phyloP scores from a whole-genome alignment of 2,329 filamentous ascomycete species.

The Chaetomium olivaceum region DNA sequence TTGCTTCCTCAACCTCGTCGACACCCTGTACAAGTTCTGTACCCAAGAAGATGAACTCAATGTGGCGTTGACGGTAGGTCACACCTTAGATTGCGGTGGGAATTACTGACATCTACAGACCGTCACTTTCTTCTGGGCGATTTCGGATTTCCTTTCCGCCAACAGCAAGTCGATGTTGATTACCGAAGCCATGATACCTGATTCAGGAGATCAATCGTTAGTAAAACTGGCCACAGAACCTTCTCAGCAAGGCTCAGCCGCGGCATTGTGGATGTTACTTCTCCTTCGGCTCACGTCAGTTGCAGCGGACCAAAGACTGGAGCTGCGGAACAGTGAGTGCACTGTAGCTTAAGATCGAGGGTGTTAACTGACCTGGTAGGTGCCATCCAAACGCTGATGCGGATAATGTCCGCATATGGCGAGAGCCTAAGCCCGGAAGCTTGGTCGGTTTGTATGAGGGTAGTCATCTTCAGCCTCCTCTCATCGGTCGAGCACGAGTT shows the following conservation, averaged over 20 bases:
- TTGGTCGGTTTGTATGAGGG: slow-evolving; percentile 81
- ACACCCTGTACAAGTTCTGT: slow-evolving; percentile 86
- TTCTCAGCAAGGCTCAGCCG: slow-evolving; percentile 61
- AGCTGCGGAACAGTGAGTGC: slow-evolving; percentile 70
- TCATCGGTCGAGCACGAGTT: slow-evolving; percentile 66
- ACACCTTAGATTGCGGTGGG: neutral
- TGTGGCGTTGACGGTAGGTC: slow-evolving; percentile 82
- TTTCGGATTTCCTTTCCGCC: slow-evolving; percentile 79
- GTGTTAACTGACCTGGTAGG: slow-evolving; percentile 45
- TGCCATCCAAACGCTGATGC: slow-evolving; percentile 84
- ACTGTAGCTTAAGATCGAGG: slow-evolving; percentile 20
- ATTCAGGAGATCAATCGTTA: slow-evolving; percentile 58
- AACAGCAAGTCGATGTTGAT: slow-evolving; percentile 60
- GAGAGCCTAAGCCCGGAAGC: slow-evolving; percentile 74
- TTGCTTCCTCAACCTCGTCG: slow-evolving; percentile 76
- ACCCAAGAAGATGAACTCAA: slow-evolving; percentile 90
- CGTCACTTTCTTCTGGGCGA: slow-evolving; percentile 92
- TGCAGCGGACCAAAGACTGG: slow-evolving; percentile 69
- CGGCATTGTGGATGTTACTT: slow-evolving; percentile 77
- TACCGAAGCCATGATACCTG: slow-evolving; percentile 56
- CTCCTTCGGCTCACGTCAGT: slow-evolving; percentile 70
- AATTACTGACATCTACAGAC: slow-evolving; percentile 53
- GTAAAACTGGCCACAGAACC: slow-evolving; percentile 59
- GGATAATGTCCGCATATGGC: slow-evolving; percentile 90
- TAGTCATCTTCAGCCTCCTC: slow-evolving; percentile 77